Evolutionary conservation across 495 filamentous ascomycete species (phyloP).

Genomic region (Lasiosphaeris hirsuta): DNA sequence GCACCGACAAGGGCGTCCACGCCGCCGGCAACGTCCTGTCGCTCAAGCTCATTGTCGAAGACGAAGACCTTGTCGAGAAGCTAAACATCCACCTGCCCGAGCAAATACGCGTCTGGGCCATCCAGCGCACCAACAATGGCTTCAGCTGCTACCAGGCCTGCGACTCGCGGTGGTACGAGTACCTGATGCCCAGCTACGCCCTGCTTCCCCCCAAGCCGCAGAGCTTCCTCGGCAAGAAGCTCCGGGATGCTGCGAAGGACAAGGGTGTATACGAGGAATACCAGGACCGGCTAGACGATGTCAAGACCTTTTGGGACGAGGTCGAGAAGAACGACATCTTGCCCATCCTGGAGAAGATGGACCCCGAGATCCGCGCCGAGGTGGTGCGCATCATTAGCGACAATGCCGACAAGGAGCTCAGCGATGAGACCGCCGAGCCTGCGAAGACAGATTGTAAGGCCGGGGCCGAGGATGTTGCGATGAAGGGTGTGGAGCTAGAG

Average conservation of each 20-base stretch:
- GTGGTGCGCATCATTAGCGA: constrained; percentile 41
- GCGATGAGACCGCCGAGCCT: constrained; percentile 9
- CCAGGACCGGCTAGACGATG: constrained; percentile 67
- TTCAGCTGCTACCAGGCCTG: constrained; percentile 93
- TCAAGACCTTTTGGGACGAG: constrained; percentile 73
- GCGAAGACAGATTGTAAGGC: constrained; percentile 1
- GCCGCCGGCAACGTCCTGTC: constrained; percentile 95
- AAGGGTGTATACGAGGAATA: constrained; percentile 66
- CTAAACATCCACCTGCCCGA: constrained; percentile 82
- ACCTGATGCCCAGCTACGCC: constrained; percentile 85
- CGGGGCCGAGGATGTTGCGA: constrained; percentile 12
- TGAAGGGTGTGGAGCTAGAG: constrained; percentile 1
- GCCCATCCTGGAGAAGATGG: constrained; percentile 59
- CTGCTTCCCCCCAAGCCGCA: constrained; percentile 89
- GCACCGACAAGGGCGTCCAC: constrained; percentile 97
- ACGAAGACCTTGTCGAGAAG: constrained; percentile 77
- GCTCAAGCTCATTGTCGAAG: constrained; percentile 92
- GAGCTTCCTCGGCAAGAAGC: constrained; percentile 75
- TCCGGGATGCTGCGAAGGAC: constrained; percentile 68
- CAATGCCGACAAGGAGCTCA: constrained; percentile 29
- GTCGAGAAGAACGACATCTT: constrained; percentile 72
- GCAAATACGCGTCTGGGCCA: constrained; percentile 93
- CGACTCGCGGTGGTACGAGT: constrained; percentile 94
- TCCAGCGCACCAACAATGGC: constrained; percentile 73
- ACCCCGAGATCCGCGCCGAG: constrained; percentile 39